phyloP scores from a whole-genome alignment of 2,329 filamentous ascomycete species.

The Apiospora koreana region DNA sequence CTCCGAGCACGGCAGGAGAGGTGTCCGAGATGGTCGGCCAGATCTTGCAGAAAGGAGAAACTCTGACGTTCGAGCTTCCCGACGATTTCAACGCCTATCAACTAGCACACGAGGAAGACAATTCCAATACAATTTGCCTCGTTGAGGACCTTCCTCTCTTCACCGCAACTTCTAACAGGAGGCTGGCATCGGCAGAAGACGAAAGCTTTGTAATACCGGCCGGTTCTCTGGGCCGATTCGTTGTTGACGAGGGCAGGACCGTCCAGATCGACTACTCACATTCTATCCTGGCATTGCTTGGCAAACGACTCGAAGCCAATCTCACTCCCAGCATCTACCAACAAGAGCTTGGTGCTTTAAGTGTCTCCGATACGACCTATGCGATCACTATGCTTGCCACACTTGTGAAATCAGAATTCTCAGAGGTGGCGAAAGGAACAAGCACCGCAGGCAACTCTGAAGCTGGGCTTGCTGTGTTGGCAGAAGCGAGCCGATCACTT shows the following conservation, averaged over 20 bases:
- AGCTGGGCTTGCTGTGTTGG: constrained; percentile 50
- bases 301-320: constrained; percentile 72
- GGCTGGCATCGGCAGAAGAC: constrained; percentile 44
- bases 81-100: constrained; percentile 72
- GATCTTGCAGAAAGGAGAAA: constrained; percentile 69
- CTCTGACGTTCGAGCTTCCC: constrained; percentile 78
- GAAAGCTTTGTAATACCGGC: constrained; percentile 63
- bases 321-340: constrained; percentile 57
- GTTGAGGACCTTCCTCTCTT: constrained; percentile 66
- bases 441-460: constrained; percentile 27
- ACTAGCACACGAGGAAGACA: constrained; percentile 82
- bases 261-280: constrained; percentile 78
- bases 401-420: constrained; percentile 58
- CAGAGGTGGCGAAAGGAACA: constrained; percentile 33
- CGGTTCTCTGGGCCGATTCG: constrained; percentile 69
- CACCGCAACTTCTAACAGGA: constrained; percentile 45
- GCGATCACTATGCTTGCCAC: constrained; percentile 74
- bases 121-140: constrained; percentile 76
- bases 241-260: constrained; percentile 75
- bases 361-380: constrained; percentile 67
- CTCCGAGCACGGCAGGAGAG: constrained; percentile 35
- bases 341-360: constrained; percentile 53
- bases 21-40: constrained; percentile 52
- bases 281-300: constrained; percentile 78
- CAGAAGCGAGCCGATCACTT: constrained; percentile 58